These are phyloP conservation scores for Populus hybrid DNA, from an alignment of 441 rosid genomes.

Conservation along the genomic window DNA sequence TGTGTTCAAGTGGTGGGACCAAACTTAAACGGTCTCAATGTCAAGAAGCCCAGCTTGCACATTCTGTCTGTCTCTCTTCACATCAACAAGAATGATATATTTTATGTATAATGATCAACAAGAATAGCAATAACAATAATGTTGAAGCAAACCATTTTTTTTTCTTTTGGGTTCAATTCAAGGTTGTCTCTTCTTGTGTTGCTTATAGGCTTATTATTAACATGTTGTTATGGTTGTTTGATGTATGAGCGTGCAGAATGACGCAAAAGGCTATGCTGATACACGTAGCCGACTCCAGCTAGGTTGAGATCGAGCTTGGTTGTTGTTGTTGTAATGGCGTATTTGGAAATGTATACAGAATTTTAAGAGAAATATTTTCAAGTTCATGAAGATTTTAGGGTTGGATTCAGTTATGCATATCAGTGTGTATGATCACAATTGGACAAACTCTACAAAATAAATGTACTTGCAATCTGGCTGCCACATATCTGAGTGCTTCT, in stretches of 20 bases:
- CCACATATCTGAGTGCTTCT: neutral
- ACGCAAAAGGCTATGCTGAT: no score
- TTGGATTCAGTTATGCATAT: neutral
- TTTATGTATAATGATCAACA: neutral
- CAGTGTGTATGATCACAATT: neutral
- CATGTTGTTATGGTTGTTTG: no score
- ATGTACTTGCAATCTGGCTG: neutral
- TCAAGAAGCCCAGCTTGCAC: slow-evolving; percentile 67
- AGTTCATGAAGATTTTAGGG: neutral
- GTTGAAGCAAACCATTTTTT: neutral
- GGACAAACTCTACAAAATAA: neutral
- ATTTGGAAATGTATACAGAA: neutral
- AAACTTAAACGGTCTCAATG: slow-evolving; percentile 73
- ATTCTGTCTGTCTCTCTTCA: slow-evolving; percentile 64
- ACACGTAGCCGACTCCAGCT: neutral
- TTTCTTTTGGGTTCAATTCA: neutral
- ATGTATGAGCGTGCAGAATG: no score
- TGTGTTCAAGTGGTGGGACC: slow-evolving; percentile 84
- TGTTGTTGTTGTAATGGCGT: neutral
- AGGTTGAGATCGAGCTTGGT: neutral
- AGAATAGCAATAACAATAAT: neutral
- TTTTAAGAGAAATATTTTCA: neutral
- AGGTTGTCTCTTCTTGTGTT: neutral
- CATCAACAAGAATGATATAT: slow-evolving; percentile 32
- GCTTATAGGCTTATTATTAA: no score